A percentile compares a stretch with the other conserved stretches of the same genome.
phyloP scores from a whole-genome alignment of 2,329 filamentous ascomycete genomes.

The Talaromyces rugulosus region DNA sequence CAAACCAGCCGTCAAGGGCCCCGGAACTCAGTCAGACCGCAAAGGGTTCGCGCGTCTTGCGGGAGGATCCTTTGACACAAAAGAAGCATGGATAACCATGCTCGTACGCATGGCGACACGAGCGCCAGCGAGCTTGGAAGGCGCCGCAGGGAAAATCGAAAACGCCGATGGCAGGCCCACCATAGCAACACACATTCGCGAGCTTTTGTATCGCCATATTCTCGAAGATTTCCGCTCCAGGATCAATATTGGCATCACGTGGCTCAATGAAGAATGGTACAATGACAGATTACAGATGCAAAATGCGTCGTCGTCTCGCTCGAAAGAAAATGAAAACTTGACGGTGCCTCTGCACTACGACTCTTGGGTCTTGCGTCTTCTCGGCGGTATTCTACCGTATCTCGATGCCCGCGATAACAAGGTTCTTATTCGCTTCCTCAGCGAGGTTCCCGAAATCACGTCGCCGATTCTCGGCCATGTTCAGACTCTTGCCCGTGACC shows the following conservation, averaged over 20 bases:
- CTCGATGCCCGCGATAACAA: conserved; percentile 81
- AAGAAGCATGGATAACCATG: conserved; percentile 87
- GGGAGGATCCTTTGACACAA: conserved; percentile 71
- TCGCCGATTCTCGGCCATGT: conserved; percentile 68
- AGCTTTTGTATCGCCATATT: conserved; percentile 77
- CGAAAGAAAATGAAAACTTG: conserved; percentile 45
- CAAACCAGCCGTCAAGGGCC: conserved; percentile 48
- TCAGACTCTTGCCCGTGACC: conserved; percentile 58
- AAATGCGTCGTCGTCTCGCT: conserved; percentile 38
- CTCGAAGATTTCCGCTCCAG: conserved; percentile 87
- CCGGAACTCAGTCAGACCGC: conserved; percentile 35
- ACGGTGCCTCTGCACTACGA: conserved; percentile 61
- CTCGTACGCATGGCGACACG: conserved; percentile 81
- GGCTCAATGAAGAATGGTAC: conserved; percentile 98
- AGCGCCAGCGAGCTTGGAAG: conserved; percentile 65
- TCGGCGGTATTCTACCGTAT: conserved; percentile 86
- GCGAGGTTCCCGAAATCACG: conserved; percentile 81
- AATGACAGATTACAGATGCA: conserved; percentile 65
- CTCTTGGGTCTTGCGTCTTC: conserved; percentile 71
- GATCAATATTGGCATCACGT: conserved; percentile 85
- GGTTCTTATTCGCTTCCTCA: conserved; percentile 82
- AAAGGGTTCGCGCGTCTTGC: conserved; percentile 76
- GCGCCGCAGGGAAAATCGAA: conserved; percentile 23
- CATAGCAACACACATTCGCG: conserved; percentile 65
- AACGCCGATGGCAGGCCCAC: conserved; percentile 24